phyloP scores from a whole-genome alignment of 2,329 filamentous ascomycete genomes.

The Corinectria fuckeliana region DNA sequence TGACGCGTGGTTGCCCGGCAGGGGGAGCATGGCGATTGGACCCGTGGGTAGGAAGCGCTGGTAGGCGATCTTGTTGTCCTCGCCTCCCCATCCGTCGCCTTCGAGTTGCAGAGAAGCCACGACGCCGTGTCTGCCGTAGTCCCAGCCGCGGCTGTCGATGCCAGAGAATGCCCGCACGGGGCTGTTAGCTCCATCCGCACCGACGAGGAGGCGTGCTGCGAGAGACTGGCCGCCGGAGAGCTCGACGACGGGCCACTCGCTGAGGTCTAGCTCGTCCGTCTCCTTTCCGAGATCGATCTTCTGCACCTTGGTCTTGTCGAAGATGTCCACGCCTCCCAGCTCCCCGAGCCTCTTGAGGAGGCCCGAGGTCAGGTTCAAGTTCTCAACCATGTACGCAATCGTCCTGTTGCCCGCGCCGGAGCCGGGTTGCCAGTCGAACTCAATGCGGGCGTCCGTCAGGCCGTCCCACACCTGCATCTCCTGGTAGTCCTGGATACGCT shows the following conservation, averaged over 20 bases:
- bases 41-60: constrained; percentile 94
- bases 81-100: constrained; percentile 61
- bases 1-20: constrained; percentile 82
- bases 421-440: constrained; percentile 76
- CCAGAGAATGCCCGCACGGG: constrained; percentile 89
- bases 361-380: constrained; percentile 83
- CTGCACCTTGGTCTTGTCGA: constrained; percentile 79
- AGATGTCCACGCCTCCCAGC: constrained; percentile 71
- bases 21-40: constrained; percentile 87
- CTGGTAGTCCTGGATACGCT: constrained; percentile 84
- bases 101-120: constrained; percentile 86
- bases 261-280: constrained; percentile 74
- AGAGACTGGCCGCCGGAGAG: constrained; percentile 72
- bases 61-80: constrained; percentile 77
- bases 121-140: constrained; percentile 88
- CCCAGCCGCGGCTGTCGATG: constrained; percentile 88
- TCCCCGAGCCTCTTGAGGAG: constrained; percentile 75
- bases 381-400: constrained; percentile 97
- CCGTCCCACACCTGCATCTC: constrained; percentile 99
- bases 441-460: constrained; percentile 83
- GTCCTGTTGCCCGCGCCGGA: constrained; percentile 61
- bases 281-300: constrained; percentile 78
- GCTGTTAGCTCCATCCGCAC: constrained; percentile 93
- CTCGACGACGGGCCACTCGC: constrained; percentile 85
- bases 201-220: constrained; percentile 83